Percentiles rank a stretch among this genome's conserved stretches.
These are phyloP conservation scores for Phytophthora brassicae DNA, from an alignment of 352 stramenopile species.

Conservation along the genomic window DNA sequence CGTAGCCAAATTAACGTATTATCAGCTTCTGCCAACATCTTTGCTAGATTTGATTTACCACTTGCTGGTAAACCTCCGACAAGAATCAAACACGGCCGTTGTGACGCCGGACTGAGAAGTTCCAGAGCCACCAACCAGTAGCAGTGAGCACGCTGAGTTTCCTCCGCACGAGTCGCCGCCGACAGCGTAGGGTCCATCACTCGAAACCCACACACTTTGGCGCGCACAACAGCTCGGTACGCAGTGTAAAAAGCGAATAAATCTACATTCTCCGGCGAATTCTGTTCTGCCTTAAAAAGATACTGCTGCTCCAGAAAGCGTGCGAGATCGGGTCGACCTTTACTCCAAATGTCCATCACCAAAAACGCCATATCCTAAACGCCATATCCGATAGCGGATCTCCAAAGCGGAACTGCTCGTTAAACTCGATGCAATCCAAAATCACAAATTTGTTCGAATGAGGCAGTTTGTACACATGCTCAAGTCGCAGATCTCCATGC, in stretches of 20 bases:
- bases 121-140: conserved; percentile 72
- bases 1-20: conserved; percentile 51
- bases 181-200: conserved; percentile 55
- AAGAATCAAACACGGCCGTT: conserved; percentile 58
- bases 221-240: conserved; percentile 68
- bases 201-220: conserved; percentile 70
- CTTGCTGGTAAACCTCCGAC: conserved; percentile 60
- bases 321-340: conserved; percentile 57
- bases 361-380: conserved; percentile 76
- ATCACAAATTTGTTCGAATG: conserved; percentile 38
- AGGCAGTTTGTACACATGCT: conserved; percentile 62
- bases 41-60: conserved; percentile 63
- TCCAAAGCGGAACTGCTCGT: conserved; percentile 75
- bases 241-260: conserved; percentile 66
- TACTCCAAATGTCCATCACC: conserved; percentile 68
- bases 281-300: conserved; percentile 46
- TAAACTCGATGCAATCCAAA: conserved; percentile 81
- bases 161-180: conserved; percentile 31
- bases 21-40: conserved; percentile 55
- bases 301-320: conserved; percentile 56
- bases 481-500: conserved; percentile 66
- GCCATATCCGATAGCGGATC: conserved; percentile 66
- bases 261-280: conserved; percentile 47
- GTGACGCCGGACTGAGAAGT: conserved; percentile 38
- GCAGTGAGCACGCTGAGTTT: conserved; percentile 49